Base-by-base conservation (phyloP, 2,329 filamentous ascomycete species). In the Rutstroemia sp. region DNA sequence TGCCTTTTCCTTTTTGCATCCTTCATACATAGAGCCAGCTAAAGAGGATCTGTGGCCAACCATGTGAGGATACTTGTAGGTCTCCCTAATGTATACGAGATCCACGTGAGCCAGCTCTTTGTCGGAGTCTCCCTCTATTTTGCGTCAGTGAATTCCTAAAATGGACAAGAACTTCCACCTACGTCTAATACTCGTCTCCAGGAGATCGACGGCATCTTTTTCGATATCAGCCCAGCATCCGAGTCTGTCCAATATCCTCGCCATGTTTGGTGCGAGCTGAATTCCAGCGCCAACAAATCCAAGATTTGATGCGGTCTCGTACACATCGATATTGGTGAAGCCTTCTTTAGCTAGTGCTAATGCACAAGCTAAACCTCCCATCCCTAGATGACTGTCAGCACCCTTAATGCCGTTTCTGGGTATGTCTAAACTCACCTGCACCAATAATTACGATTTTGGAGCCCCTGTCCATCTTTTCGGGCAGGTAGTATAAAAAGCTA, bases 281-380 rank as follows among this genome's bases (percentile, higher is more conserved):
- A 94, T 92, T 5, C 90, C 90, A 1, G 90, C 90, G 23, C 90
- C 90, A 1, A 92, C 88, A 65, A 92, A 92, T 5, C 88, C 88
- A 4, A 92, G 77, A 62, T 83, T 80, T 4, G 85, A 81, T 0
- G 88, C 88, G 38, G 78, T 80, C 69, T 92, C 89, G 69, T 84
- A 92, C 51, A 92, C 81, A 54, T 86, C 77, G 65, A 92, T 85
- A 57, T 87, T 75, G 61, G 77, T 81, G 72, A 92, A 92, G 7
- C 88, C 89, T 64, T 85, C 83, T 72, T 87, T 87, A 42, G 88
- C 87, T 38, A 92, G 79, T 12, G 87, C 81, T 38, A 92, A 78
- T 6, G 88, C 87, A 52, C 77, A 79, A 57, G 86, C 82, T 27
- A 92, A 75, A 27, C 89, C 89, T 52, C 88, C 88, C 87, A 94